Percentiles rank a stretch among this genome's conserved stretches.
Conservation (phyloP, 139 green algal species). For the Ettlia oleoabundans region DNA sequence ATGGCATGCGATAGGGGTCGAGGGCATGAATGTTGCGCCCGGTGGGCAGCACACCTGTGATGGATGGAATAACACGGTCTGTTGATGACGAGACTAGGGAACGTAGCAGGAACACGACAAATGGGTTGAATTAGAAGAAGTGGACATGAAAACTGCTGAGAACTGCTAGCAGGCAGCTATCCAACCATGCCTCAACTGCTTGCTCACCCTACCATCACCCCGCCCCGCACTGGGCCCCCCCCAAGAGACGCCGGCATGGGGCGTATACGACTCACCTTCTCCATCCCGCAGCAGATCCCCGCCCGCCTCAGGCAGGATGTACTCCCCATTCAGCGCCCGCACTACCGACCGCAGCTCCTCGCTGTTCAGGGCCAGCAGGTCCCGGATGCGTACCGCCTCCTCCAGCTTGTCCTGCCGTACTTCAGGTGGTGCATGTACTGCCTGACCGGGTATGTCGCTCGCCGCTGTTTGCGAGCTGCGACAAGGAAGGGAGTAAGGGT, state of each 20-base stretch:
- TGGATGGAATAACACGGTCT: no score
- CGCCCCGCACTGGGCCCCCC: no score
- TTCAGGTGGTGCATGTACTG: not conserved
- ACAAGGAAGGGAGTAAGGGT: not conserved
- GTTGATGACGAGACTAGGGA: no score
- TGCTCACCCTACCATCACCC: no score
- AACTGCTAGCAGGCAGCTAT: no score
- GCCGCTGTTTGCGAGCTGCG: not conserved
- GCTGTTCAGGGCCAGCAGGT: conserved; percentile 82
- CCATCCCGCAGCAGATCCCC: conserved; percentile 97
- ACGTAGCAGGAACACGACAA: no score
- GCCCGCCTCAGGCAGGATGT: conserved; percentile 86
- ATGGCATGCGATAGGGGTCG: conserved; percentile 98
- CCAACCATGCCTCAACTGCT: no score
- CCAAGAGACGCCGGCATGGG: no score
- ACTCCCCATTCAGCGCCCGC: conserved; percentile 85
- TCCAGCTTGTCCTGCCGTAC: conserved; percentile 37
- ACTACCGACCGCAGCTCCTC: conserved; percentile 83
- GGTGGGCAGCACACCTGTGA: conserved; percentile 95
- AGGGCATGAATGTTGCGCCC: conserved; percentile 98
- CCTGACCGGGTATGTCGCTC: no score
- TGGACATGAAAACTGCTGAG: no score
- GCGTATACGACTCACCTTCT: conserved; percentile 28
- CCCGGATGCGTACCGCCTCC: conserved; percentile 84
- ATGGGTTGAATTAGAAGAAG: no score